These are phyloP conservation scores for Boechera divaricarpa DNA, from an alignment of 345 rosid genomes.

Conservation along the genomic window DNA sequence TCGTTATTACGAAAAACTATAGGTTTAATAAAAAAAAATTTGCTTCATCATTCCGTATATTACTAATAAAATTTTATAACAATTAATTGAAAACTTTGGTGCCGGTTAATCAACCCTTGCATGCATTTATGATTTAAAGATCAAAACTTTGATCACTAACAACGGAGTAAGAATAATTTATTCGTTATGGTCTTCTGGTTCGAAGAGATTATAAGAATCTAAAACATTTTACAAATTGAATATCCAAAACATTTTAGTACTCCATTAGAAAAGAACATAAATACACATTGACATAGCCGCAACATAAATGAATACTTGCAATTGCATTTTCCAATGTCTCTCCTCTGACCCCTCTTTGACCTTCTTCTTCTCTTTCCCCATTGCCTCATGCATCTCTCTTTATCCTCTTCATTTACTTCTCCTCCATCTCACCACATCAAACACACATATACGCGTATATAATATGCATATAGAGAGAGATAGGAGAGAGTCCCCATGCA, in stretches of 20 bases:
- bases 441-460: neutral
- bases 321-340: conserved; percentile 34
- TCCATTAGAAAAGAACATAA: neutral
- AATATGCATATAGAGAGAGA: neutral
- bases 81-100: no score
- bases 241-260: neutral
- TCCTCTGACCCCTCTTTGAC: conserved; percentile 38
- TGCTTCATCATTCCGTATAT: neutral
- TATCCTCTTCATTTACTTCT: conserved; percentile 37
- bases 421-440: conserved; percentile 25
- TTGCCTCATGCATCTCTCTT: no score
- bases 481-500: conserved; percentile 34
- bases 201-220: neutral
- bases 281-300: conserved; percentile 9
- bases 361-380: conserved; percentile 35
- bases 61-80: no score
- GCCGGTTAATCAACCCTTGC: neutral
- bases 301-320: conserved; percentile 37
- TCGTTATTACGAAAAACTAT: neutral
- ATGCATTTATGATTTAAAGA: neutral
- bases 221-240: neutral
- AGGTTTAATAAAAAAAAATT: no score
- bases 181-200: neutral
- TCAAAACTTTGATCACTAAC: neutral
- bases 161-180: no score